Base-by-base conservation (phyloP, 1,284 basidiomycete genomes). In the Xerocomus nothofagi region DNA sequence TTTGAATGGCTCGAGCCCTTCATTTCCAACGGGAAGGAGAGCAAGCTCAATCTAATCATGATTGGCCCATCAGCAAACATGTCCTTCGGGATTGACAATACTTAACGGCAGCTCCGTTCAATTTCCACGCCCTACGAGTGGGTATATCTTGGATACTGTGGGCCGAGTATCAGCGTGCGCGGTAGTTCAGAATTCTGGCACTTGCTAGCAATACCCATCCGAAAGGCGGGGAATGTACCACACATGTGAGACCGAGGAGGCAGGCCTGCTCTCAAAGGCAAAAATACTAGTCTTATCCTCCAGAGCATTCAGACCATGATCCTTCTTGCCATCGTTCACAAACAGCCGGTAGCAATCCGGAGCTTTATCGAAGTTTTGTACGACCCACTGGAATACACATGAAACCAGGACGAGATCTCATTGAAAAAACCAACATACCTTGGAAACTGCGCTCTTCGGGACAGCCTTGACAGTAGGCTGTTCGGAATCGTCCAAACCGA, bases 311-410 rank as follows among this genome's bases (percentile, higher is more conserved):
- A 48, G 31, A 24, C 31, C 41, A 12, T 46, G 47, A 33, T 53
- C 50, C 31, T 26, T 51, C 7, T 34, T n/a, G n/a, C 50, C 42
- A 29, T 51, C 50, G 31, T 34, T 51, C 30, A 51, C 50, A 23
- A 53, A 51, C 21, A 53, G 26, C 20, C 50, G 50, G 6, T 51
- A 51, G 50, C 27, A 47, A 37, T 47, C 26, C 4, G 36, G 36
- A 11, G 36, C 34, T 17, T 39, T 1, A 32, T 51, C 40, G 9
- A 53, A 46, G 26, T 27, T 39, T 34, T 51, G 50, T 4, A 51
- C 39, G 12, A 50, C 53, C 50, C 50, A 51, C 50, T 51, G 18
- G 3, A 24, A 14, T 11, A 18, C 9, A 6, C 17, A 17, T 10
- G 14, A 47, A 21, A 15, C 15, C 24, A 39, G 24, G 34, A 27